Evolutionary conservation across 352 stramenopile genomes (phyloP).

Genomic region (Pythium utonaiense): DNA sequence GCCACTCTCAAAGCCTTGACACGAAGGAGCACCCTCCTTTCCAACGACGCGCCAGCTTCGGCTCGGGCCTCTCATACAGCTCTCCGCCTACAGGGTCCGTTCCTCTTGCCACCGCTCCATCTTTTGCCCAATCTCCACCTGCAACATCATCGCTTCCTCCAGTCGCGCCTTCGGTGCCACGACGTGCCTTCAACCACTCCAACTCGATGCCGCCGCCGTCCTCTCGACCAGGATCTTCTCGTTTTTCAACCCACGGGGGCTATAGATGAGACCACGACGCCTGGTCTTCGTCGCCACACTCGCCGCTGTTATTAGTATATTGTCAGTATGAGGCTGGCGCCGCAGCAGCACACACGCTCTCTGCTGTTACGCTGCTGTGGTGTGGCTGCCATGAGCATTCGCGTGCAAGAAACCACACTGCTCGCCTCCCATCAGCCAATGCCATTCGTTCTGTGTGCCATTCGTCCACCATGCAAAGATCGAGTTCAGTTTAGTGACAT

Average conservation of each 20-base stretch:
- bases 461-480: neutral
- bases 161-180: neutral
- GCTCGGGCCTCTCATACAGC: neutral
- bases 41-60: constrained; percentile 17
- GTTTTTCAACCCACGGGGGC: neutral
- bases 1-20: constrained; percentile 66
- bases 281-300: neutral
- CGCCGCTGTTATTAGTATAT: neutral
- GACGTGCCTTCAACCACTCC: constrained; percentile 14
- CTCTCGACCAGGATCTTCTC: neutral
- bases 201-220: constrained; percentile 9
- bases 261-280: constrained; percentile 1
- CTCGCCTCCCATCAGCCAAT: neutral
- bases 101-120: neutral
- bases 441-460: neutral
- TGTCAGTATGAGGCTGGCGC: neutral
- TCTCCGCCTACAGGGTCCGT: neutral
- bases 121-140: neutral
- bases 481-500: neutral
- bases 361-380: neutral
- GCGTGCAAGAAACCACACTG: neutral
- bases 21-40: constrained; percentile 38
- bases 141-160: neutral
- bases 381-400: neutral
- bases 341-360: neutral